phyloP scores from a whole-genome alignment of 768 basidiomycete species.

The Tylopilus plumbeoviolaceoides region DNA sequence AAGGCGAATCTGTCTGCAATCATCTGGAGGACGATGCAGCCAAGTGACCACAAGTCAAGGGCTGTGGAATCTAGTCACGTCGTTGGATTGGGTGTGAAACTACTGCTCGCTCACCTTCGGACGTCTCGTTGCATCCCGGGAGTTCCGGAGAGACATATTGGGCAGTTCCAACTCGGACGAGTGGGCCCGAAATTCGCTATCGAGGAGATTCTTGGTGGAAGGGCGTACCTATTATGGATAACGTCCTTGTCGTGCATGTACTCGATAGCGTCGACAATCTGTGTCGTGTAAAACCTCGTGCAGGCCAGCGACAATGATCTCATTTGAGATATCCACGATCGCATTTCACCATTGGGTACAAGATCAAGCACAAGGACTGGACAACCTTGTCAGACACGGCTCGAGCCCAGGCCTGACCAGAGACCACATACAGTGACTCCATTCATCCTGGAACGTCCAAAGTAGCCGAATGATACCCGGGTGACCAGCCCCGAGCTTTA shows the following conservation, averaged over 20 bases:
- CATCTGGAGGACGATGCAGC: conserved; percentile 92
- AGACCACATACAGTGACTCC: conserved; percentile 67
- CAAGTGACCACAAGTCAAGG: conserved; percentile 93
- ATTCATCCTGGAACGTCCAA: conserved; percentile 83
- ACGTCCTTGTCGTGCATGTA: conserved; percentile 91
- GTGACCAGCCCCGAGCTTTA: conserved; percentile 60
- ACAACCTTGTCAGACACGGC: conserved; percentile 4
- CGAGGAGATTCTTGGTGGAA: conserved; percentile 73
- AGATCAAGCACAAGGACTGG: conserved; percentile 78
- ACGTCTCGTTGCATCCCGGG: conserved; percentile 66
- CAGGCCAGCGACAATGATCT: conserved; percentile 85
- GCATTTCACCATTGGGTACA: conserved; percentile 73
- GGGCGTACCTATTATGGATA: conserved; percentile 75
- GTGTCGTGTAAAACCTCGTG: conserved; percentile 81
- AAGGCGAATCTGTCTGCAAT: conserved; percentile 90
- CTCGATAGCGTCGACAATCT: conserved; percentile 81
- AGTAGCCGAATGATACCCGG: conserved; percentile 79
- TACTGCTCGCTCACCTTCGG: conserved; percentile 55
- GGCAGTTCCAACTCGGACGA: conserved; percentile 88
- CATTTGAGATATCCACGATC: conserved; percentile 61
- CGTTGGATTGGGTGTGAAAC: neutral
- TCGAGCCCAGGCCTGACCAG: accelerated
- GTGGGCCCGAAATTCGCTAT: conserved; percentile 69
- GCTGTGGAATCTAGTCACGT: conserved; percentile 35
- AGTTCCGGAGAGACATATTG: conserved; percentile 90